Evolutionary conservation across 2,329 filamentous ascomycete genomes (phyloP), one percentile per base, ranked within the genome.

Genomic region (Penicillium occitanis): DNA sequence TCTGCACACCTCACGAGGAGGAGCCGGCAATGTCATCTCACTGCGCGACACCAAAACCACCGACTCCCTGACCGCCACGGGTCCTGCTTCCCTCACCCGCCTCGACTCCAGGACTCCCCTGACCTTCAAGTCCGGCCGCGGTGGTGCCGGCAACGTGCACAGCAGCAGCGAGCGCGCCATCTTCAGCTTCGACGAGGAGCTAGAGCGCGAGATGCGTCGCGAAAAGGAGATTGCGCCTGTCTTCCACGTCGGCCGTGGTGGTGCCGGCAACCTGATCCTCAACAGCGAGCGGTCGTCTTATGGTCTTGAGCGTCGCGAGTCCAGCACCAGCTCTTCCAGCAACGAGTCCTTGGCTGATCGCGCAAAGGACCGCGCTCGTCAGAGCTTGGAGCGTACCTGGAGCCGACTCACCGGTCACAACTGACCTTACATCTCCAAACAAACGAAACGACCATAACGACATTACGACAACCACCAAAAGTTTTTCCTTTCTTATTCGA

Each of bases 211-310:
- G 67, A 79, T 85, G 68, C 81, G 83, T 65, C 80, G 84, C 42
- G 80, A 80, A 70, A 79, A 80, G 68, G 78, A 82, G 67, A 79
- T 83, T 57, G 86, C 86, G 2, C 87, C 87, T 19, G 83, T 89
- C 68, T 89, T 88, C 81, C 85, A 88, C 74, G 84, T 88, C 69
- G 87, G 87, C 51, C 82, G 87, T 53, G 87, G 87, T 22, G 87
- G 87, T 48, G 84, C 83, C 13, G 87, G 85, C 61, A 89, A 89
- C 75, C 75, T 75, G 69, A 73, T 80, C 61, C 71, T 69, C 70
- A 73, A 73, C 69, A 69, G 66, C 50, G 66, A 68, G 57, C 62
- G 44, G 61, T 63, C 48, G 19, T 42, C 50, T 5, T 69, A 67
- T 67, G 72, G 67, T 59, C 72, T 78, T 55, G 73, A 69, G 53